Conservation (phyloP, 257 asterid species). For the Primulina tabacum region DNA sequence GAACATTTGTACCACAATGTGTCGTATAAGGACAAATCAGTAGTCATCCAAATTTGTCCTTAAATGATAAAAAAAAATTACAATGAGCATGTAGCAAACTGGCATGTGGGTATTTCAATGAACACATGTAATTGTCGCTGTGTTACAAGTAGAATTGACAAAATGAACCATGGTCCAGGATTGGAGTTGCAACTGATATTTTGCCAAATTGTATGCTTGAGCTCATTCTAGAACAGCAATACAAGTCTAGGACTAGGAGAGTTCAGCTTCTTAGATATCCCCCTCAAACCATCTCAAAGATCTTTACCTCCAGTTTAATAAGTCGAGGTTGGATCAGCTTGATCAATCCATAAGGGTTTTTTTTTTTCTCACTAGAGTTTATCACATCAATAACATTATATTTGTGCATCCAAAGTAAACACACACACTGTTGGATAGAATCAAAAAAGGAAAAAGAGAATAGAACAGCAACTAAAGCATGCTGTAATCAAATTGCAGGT, state of each 20-base stretch:
- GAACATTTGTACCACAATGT: not conserved
- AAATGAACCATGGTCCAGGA: not conserved
- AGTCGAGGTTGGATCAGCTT: not conserved
- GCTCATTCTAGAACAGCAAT: not conserved
- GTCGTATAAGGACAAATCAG: not conserved
- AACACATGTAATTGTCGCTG: too few relatives aligned
- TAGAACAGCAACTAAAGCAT: constrained; percentile 2
- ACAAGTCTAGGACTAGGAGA: not conserved
- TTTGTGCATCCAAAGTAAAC: not conserved
- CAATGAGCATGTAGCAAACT: not conserved
- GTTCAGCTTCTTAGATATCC: not conserved
- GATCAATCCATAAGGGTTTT: not conserved
- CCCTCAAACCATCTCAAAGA: not conserved
- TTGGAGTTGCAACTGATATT: not conserved
- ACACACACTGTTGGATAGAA: not conserved
- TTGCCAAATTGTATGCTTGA: not conserved
- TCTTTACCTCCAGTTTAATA: not conserved
- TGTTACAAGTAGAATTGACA: not conserved
- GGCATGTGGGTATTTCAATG: not conserved
- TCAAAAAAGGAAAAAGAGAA: not conserved
- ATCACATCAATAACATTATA: not conserved
- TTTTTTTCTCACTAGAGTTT: not conserved
- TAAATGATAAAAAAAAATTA: too few relatives aligned
- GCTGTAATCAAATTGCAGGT: constrained; percentile 60
- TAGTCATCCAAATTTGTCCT: not conserved